Evolutionary conservation across 2,329 filamentous ascomycete species (phyloP).

Genomic region (Karstenula rhodostoma): DNA sequence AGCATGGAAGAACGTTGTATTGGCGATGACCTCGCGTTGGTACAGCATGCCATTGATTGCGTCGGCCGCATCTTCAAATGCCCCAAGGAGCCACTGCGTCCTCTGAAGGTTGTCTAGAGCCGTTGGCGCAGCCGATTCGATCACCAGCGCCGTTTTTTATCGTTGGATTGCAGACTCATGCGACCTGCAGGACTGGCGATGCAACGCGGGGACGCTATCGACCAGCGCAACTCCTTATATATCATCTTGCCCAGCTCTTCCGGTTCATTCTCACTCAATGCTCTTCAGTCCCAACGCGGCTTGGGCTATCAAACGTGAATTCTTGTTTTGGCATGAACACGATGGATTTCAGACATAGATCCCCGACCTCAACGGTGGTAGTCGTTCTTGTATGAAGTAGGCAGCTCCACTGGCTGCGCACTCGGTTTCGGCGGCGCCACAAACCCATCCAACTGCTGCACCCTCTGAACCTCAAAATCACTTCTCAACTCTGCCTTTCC

Average conservation of each 20-base stretch:
- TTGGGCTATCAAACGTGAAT: neutral
- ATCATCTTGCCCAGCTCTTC: neutral
- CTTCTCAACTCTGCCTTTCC: constrained; percentile 3
- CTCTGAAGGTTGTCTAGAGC: neutral
- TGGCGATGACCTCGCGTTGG: neutral
- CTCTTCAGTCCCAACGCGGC: neutral
- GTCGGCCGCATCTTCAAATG: neutral
- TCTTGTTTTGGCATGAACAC: too few relatives aligned
- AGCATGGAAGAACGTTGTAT: neutral
- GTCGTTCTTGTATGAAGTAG: neutral
- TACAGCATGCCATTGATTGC: neutral
- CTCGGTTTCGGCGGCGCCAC: constrained; percentile 15
- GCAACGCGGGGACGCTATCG: neutral
- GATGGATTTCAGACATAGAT: neutral
- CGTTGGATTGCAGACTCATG: neutral
- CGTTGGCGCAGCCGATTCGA: neutral
- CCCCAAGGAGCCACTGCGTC: neutral
- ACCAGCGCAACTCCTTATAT: neutral
- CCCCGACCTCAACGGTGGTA: neutral
- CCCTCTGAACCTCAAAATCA: constrained; percentile 5
- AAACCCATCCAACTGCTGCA: constrained; percentile 14
- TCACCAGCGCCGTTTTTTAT: neutral
- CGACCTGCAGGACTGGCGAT: neutral
- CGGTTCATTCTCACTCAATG: neutral
- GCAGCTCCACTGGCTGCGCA: constrained; percentile 15